These are phyloP conservation scores for Trichophyton schoenleinii DNA, from an alignment of 2,329 filamentous ascomycete genomes.

Conservation along the genomic window DNA sequence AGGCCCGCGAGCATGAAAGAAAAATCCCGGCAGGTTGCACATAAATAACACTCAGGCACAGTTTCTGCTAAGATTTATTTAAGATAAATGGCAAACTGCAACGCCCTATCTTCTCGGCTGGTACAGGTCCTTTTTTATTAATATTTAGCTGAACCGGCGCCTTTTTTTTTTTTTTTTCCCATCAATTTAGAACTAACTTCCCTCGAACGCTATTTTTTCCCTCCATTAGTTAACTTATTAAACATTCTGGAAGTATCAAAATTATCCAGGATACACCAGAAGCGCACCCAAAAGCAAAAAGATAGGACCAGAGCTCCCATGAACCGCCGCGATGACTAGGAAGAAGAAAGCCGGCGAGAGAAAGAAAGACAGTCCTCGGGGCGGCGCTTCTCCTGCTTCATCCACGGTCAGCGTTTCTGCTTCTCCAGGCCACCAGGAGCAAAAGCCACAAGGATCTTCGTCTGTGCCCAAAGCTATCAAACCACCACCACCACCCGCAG, in stretches of 20 bases:
- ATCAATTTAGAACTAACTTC: neutral
- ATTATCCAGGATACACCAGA: neutral
- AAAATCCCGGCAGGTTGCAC: neutral
- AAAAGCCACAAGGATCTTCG: slow-evolving; percentile 7
- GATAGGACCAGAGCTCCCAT: neutral
- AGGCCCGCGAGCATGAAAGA: too few species aligned
- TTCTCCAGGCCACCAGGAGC: neutral
- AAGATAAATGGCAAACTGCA: neutral
- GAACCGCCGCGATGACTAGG: slow-evolving; percentile 10
- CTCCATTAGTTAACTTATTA: neutral
- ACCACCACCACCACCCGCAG: neutral
- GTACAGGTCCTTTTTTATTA: neutral
- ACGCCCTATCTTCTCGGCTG: neutral
- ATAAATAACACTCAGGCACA: neutral
- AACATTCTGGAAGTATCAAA: neutral
- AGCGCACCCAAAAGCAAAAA: neutral
- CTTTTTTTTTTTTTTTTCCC: too few species aligned
- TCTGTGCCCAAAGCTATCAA: slow-evolving; percentile 7
- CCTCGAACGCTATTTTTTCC: neutral
- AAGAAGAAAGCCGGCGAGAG: slow-evolving; percentile 13
- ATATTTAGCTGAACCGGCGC: neutral
- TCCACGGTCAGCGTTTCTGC: neutral
- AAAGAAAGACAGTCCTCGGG: neutral
- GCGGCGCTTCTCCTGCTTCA: neutral
- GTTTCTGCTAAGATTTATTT: neutral